Base-by-base conservation (phyloP, 352 stramenopile genomes). In the Phytophthora melonis region DNA sequence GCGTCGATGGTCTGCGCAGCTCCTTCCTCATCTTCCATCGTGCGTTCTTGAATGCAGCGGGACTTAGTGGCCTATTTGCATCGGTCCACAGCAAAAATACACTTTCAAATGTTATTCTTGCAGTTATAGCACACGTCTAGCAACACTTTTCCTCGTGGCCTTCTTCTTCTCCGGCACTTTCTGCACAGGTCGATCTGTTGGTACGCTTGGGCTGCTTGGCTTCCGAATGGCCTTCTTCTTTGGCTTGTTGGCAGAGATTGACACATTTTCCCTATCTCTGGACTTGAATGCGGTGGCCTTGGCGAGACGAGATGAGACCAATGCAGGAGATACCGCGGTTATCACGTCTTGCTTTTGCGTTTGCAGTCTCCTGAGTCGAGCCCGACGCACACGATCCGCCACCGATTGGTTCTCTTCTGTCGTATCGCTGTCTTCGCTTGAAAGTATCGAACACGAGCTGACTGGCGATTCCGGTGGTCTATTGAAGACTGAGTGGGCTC, bases 401-500 rank as follows among this genome's bases (percentile, higher is more conserved):
- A 71, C 54, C 4, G n/a, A 71, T 54, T 70, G 59, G 16, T 58
- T 50, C 36, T 74, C 66, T 3, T 69, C 60, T 5, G 63, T 50
- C 3, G 45, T 66, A 30, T 72, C 61, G 43, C 56, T 71, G 8
- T 76, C 68, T 39, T 80, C 63, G 4, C 78, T 74, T 11, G 77
- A 88, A 19, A 79, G 60, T 23, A 70, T 84, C 3, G 77, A 77
- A 18, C 57, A 74, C 10, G 78, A 87, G 23, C 63, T 86, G 32
- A 68, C 67, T 1, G 70, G 61, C 23, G 75, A 79, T 3, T 64
- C 43, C 19, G 30, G 30, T 21, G 57, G 50, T 0, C 19, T 18
- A 43, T n/a, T 41, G 57, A 63, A 63, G n/a, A 43, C 25, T 47
- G 25, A 25, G 9, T 58, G 58, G 11, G 27, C 6, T 53, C 67